Base-by-base conservation (phyloP, 495 filamentous ascomycete genomes). In the Aspergillus nanangensis region DNA sequence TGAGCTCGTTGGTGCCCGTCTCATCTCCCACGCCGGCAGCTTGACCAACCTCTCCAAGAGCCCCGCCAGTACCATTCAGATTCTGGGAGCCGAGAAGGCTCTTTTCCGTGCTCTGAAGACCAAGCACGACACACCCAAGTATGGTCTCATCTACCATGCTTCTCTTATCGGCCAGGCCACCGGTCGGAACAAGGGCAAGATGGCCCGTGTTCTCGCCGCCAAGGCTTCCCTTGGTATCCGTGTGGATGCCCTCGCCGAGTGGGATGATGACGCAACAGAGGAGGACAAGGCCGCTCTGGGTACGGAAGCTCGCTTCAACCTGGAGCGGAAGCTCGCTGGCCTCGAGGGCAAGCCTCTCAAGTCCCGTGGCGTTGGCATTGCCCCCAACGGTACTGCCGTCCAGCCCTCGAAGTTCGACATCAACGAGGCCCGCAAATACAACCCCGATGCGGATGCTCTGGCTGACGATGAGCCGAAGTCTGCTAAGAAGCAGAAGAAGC, bases 91-190 rank as follows among this genome's bases (percentile, higher is more conserved):
- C 46, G 93, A 99, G 72, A 99, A 99, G 77, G 93, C 93, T 4
- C 82, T 99, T 44, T 99, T 99, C 81, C 82, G 93, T 51, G 93
- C 93, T 15, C 73, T 99, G 48, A 99, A 99, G 77, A 99, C 94
- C 14, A 99, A 99, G 75, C 93, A 97, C 65, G 89, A 97, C 60
- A 99, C 93, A 10, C 93, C 93, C 53, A 99, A 99, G 72, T 99
- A 99, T 57, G 93, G 93, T 76, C 80, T 98, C 53, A 95, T 97
- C 66, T 99, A 96, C 72, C 94, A 99, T 68, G 91, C 93, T 15
- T 96, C 90, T 20, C 76, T 99, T 23, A 88, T 99, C 38, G 93
- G 93, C 35, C 93, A 99, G 71, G 92, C 94, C 19, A 92, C 87
- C 20, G 93, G 94, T 51, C 87, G 84, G 71, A 97, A 97, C 73